Evolutionary conservation across 352 stramenopile genomes (phyloP).

Genomic region (Phytophthora pinifolia): DNA sequence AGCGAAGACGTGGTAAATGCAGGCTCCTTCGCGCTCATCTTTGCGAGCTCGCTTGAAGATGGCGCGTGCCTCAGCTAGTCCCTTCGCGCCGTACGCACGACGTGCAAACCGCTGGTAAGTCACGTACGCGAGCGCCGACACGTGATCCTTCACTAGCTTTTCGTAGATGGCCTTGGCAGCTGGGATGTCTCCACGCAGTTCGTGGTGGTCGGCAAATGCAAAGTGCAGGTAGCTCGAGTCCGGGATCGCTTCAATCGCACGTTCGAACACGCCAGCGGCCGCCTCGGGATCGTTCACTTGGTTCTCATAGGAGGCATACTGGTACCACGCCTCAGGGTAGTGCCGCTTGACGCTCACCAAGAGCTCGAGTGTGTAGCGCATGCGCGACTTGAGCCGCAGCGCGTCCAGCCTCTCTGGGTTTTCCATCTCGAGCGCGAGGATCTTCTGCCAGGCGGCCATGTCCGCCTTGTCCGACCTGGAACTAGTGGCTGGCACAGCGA

Average conservation of each 20-base stretch:
- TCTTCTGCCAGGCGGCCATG: slow-evolving; percentile 81
- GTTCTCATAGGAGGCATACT: slow-evolving; percentile 83
- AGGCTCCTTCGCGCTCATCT: slow-evolving; percentile 79
- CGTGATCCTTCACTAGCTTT: slow-evolving; percentile 70
- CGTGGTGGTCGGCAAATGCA: slow-evolving; percentile 79
- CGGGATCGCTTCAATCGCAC: slow-evolving; percentile 71
- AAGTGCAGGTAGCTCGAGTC: slow-evolving; percentile 84
- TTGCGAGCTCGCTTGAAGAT: slow-evolving; percentile 85
- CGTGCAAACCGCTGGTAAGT: slow-evolving; percentile 85
- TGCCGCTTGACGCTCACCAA: slow-evolving; percentile 79
- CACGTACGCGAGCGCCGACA: slow-evolving; percentile 79
- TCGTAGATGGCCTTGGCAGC: slow-evolving; percentile 84
- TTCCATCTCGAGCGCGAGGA: slow-evolving; percentile 70
- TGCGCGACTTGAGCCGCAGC: slow-evolving; percentile 71
- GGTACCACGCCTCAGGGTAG: slow-evolving; percentile 84
- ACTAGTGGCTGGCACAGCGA: slow-evolving; percentile 51
- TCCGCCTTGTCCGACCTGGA: slow-evolving; percentile 40
- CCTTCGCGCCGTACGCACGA: slow-evolving; percentile 74
- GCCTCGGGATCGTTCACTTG: slow-evolving; percentile 74
- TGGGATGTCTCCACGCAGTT: slow-evolving; percentile 62
- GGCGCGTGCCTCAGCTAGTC: slow-evolving; percentile 67
- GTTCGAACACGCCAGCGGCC: slow-evolving; percentile 65
- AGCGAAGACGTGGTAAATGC: slow-evolving; percentile 83
- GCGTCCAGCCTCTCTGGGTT: slow-evolving; percentile 85
- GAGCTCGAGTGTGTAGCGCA: slow-evolving; percentile 84